phyloP scores from a whole-genome alignment of 2,329 filamentous ascomycete genomes.

The Aureobasidium sp. region DNA sequence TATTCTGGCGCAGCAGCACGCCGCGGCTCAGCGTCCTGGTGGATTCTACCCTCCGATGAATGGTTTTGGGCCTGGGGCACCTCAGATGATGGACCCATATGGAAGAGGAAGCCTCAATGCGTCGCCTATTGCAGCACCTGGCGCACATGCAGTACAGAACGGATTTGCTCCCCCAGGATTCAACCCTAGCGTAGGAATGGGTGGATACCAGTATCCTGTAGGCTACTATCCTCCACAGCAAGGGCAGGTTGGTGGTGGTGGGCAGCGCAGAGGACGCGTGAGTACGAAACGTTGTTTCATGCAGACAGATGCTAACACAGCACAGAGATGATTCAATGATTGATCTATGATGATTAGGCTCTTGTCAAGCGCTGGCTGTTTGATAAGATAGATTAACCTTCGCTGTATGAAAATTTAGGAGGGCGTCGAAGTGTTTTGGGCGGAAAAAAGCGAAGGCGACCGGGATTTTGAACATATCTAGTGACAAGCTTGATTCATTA shows the following conservation, averaged over 20 bases:
- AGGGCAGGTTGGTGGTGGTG: conserved; percentile 39
- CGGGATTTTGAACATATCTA: conserved; percentile 9
- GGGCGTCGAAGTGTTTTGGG: neutral
- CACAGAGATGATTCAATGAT: conserved; percentile 11
- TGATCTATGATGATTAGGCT: neutral
- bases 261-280: conserved; percentile 46
- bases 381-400: conserved; percentile 2
- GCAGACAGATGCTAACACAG: neutral
- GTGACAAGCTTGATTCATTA: conserved; percentile 1
- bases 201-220: conserved; percentile 43
- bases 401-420: conserved; percentile 8
- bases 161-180: conserved; percentile 35
- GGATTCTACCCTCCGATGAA: conserved; percentile 25
- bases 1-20: conserved; percentile 35
- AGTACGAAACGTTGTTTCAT: conserved; percentile 15
- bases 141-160: conserved; percentile 28
- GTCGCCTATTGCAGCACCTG: conserved; percentile 32
- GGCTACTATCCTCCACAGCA: conserved; percentile 32
- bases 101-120: conserved; percentile 27
- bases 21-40: conserved; percentile 23
- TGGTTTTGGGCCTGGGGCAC: conserved; percentile 19
- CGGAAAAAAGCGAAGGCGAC: conserved; percentile 7
- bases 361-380: conserved; percentile 12
- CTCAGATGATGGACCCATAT: conserved; percentile 32
- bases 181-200: conserved; percentile 29